A percentile compares a stretch with the other conserved stretches of the same genome.
phyloP scores from a whole-genome alignment of 768 basidiomycete species.

The Chalciporus pseudorubinellus region DNA sequence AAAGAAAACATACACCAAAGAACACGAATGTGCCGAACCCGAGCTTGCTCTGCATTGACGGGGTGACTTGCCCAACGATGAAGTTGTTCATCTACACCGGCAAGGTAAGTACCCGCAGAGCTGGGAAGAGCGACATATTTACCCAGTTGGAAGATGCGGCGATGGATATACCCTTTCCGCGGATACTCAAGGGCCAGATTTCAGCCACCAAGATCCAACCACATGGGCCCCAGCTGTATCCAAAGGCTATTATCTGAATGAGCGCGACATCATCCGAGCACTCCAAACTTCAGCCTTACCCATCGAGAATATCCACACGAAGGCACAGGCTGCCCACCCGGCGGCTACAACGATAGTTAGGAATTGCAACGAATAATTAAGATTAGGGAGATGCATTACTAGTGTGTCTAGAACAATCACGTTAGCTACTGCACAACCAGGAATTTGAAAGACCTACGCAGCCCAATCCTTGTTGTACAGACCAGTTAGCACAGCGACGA shows the following conservation, averaged over 20 bases:
- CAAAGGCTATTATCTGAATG: slow-evolving; percentile 44
- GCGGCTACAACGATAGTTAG: slow-evolving; percentile 40
- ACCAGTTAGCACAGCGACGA: slow-evolving; percentile 64
- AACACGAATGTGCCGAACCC: slow-evolving; percentile 74
- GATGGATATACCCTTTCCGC: slow-evolving; percentile 74
- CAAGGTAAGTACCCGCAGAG: neutral
- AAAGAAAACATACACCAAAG: slow-evolving; percentile 53
- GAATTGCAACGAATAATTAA: neutral
- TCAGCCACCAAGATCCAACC: slow-evolving; percentile 78
- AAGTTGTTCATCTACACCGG: slow-evolving; percentile 68
- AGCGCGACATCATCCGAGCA: neutral
- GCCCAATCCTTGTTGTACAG: slow-evolving; percentile 56
- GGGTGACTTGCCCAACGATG: slow-evolving; percentile 57
- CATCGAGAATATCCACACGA: slow-evolving; percentile 76
- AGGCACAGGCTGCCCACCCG: slow-evolving; percentile 68
- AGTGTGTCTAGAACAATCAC: neutral
- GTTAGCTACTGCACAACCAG: neutral
- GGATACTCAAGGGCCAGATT: slow-evolving; percentile 69
- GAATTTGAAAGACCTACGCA: slow-evolving; percentile 32
- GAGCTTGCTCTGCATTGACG: slow-evolving; percentile 64
- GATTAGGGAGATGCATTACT: neutral
- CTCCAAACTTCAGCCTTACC: slow-evolving; percentile 33
- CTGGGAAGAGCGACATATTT: slow-evolving; percentile 12
- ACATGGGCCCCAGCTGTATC: slow-evolving; percentile 79
- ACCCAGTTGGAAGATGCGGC: slow-evolving; percentile 77